Evolutionary conservation across 192 early-diverging fungal genomes (phyloP), one percentile per base, ranked within the genome.

Genomic region (Linnemannia exigua): DNA sequence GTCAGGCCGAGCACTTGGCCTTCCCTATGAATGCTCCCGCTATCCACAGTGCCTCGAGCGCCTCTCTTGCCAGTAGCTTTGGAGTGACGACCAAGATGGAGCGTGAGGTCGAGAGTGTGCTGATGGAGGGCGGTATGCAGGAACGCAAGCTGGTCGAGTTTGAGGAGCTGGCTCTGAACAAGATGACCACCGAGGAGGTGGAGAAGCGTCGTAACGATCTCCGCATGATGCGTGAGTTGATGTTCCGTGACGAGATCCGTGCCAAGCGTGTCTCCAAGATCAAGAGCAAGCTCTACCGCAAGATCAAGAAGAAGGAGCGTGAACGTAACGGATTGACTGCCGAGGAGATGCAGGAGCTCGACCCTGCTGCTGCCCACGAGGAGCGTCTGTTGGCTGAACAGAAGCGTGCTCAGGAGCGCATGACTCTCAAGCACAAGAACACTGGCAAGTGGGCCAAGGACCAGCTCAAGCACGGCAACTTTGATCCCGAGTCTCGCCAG

Each of bases 371-470:
- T 28, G 95, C 94, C 3, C 82, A 87, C 48, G 93, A 95, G 70
- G 92, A 95, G 72, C 86, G 91, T 51, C 79, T 94, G 67, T 90
- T 95, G 76, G 88, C 93, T 11, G 97, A 99, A 58, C 87, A 91
- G 5, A 92, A 94, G 76, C 92, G 99, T 51, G 97, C 96, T 9
- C 90, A 95, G 82, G 98, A 98, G 86, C 95, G 99, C 25, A 96
- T 99, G 94, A 92, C 97, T 2, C 88, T 98, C 72, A 93, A 96
- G 31, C 98, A 99, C 88, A 98, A 98, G 88, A 97, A 96, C 82
- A 98, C 94, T 0, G 94, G 97, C 76, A 98, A 99, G 87, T 99
- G 99, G 99, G 97, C 98, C 33, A 96, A 95, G 77, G 91, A 95
- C 38, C 92, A 96, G 90, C 83, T 96, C 44, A 88, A 90, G 72